Conservation (phyloP, 2,329 filamentous ascomycete species). For the Shiraia sp. region DNA sequence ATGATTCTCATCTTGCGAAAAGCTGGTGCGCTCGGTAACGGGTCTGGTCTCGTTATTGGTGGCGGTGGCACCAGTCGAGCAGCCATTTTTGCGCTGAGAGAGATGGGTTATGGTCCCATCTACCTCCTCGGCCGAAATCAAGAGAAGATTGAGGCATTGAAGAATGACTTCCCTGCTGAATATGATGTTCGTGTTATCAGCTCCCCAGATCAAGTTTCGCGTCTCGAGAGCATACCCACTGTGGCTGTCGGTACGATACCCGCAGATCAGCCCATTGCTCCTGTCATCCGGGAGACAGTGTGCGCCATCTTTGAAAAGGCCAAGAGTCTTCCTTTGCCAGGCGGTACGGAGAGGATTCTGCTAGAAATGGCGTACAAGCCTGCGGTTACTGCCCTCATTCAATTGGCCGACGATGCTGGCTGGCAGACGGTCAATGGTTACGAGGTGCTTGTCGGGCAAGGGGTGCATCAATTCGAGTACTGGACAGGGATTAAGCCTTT, state of each 20-base stretch:
- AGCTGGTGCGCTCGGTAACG: conserved; percentile 56
- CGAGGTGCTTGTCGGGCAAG: conserved; percentile 88
- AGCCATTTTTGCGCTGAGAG: conserved; percentile 84
- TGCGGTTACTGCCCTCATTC: conserved; percentile 78
- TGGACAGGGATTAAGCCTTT: conserved; percentile 83
- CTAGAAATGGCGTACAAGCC: conserved; percentile 98
- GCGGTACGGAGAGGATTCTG: conserved; percentile 57
- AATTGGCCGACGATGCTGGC: conserved; percentile 73
- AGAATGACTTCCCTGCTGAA: conserved; percentile 70
- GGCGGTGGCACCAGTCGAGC: conserved; percentile 91
- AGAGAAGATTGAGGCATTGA: conserved; percentile 68
- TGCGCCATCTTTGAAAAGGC: conserved; percentile 54
- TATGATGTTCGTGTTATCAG: conserved; percentile 67
- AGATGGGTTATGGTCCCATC: conserved; percentile 81
- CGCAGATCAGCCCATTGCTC: conserved; percentile 81
- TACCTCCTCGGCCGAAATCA: conserved; percentile 82
- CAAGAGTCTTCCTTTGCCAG: conserved; percentile 19
- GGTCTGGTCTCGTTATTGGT: conserved; percentile 79
- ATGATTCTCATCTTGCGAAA: conserved; percentile 80
- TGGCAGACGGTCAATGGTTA: conserved; percentile 87
- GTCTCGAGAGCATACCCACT: conserved; percentile 56
- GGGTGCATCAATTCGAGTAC: conserved; percentile 79
- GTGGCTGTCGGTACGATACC: conserved; percentile 91
- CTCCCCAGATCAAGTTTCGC: conserved; percentile 55
- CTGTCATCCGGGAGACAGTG: conserved; percentile 68